Evolutionary conservation across 2,329 filamentous ascomycete genomes (phyloP).

Genomic region (Phialophora chinensis): DNA sequence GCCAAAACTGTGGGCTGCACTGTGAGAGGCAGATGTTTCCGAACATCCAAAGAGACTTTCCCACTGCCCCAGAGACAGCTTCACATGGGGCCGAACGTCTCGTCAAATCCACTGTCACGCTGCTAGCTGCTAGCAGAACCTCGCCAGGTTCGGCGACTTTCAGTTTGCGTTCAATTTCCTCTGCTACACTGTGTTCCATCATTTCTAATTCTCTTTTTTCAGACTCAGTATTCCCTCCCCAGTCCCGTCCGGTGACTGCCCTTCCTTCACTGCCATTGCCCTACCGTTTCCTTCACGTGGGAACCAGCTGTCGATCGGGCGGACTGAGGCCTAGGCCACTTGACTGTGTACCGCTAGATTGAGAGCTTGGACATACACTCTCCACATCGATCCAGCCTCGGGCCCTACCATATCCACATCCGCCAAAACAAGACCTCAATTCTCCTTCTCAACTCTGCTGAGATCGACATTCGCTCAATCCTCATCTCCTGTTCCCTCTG

Average conservation of each 20-base stretch:
- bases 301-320: not conserved
- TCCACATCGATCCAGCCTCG: constrained; percentile 17
- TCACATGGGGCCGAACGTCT: constrained; percentile 20
- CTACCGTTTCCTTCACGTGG: not conserved
- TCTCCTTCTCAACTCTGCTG: constrained; percentile 16
- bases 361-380: constrained; percentile 4
- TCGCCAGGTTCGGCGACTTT: not conserved
- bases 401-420: constrained; percentile 13
- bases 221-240: not conserved
- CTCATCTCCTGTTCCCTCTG: constrained; percentile 11
- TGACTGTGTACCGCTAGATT: not conserved
- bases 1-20: constrained; percentile 1
- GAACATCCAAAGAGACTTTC: not conserved
- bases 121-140: constrained; percentile 5
- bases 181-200: constrained; percentile 5
- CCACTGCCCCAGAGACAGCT: not conserved
- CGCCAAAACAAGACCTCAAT: constrained; percentile 12
- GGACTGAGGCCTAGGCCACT: not conserved
- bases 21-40: constrained; percentile 1
- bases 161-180: constrained; percentile 2
- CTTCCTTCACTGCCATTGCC: not conserved
- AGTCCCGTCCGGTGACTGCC: not conserved
- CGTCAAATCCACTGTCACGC: constrained; percentile 11
- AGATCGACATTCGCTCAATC: constrained; percentile 24
- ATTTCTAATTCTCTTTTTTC: constrained; percentile 1